phyloP scores from a whole-genome alignment of 352 stramenopile genomes.

The Phytophthora crassamura region DNA sequence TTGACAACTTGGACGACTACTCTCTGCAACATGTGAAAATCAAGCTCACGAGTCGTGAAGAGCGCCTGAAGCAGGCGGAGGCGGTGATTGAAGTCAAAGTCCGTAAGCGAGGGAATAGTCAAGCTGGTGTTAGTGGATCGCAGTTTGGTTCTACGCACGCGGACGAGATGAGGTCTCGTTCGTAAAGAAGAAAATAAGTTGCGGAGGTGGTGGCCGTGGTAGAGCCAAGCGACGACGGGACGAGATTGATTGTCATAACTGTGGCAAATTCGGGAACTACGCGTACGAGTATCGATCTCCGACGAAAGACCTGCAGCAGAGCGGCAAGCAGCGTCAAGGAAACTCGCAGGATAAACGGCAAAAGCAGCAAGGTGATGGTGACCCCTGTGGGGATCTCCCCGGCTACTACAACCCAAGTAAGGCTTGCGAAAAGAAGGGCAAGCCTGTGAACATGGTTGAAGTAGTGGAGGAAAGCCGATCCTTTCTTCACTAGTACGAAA shows the following conservation, averaged over 20 bases:
- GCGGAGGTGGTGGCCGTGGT: constrained; percentile 3
- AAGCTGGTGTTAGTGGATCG: neutral
- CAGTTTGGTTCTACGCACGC: neutral
- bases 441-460: constrained; percentile 11
- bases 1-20: constrained; percentile 10
- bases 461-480: neutral
- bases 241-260: constrained; percentile 1
- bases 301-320: neutral
- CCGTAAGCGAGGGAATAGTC: neutral
- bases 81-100: neutral
- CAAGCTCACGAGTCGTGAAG: constrained; percentile 6
- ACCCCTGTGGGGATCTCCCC: constrained; percentile 3
- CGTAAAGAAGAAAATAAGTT: neutral
- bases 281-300: constrained; percentile 7
- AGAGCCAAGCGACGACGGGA: neutral
- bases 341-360: neutral
- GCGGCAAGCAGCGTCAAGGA: neutral
- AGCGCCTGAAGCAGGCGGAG: constrained; percentile 3
- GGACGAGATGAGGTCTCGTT: neutral
- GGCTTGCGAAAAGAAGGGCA: constrained; percentile 9
- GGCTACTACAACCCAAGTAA: constrained; percentile 6
- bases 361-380: constrained; percentile 7
- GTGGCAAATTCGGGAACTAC: constrained; percentile 3
- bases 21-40: constrained; percentile 14
- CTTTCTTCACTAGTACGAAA: no score